Conservation (phyloP, 2,329 filamentous ascomycete genomes). For the Fusarium sp. region DNA sequence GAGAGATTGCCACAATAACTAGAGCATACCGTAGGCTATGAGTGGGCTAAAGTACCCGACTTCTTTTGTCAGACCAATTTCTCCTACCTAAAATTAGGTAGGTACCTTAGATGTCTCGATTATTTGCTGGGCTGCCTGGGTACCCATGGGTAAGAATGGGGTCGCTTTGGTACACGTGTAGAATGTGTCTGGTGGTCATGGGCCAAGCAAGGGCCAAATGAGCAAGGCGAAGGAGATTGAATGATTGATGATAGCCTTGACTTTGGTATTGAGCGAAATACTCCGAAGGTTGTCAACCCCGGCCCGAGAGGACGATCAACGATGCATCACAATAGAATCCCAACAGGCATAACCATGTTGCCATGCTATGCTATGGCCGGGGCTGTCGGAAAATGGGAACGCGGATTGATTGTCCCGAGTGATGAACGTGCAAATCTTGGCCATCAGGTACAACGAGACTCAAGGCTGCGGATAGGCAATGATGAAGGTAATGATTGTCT, state of each 20-base stretch:
- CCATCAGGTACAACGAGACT: constrained; percentile 33
- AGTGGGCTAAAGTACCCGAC: too few species aligned
- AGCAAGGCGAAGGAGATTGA: constrained; percentile 24
- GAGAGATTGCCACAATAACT: too few species aligned
- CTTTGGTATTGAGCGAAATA: constrained; percentile 33
- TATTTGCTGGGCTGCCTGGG: constrained; percentile 3
- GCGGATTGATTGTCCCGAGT: constrained; percentile 27
- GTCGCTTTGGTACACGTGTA: constrained; percentile 35
- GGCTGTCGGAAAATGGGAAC: constrained; percentile 27
- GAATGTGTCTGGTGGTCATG: constrained; percentile 21
- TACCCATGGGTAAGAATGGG: constrained; percentile 29
- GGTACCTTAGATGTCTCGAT: too few species aligned
- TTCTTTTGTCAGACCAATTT: too few species aligned
- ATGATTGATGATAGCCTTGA: constrained; percentile 17
- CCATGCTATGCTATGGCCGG: constrained; percentile 24
- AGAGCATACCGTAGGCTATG: too few species aligned
- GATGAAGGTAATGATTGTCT: constrained; percentile 24
- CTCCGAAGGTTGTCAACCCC: constrained; percentile 41
- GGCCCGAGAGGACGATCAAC: constrained; percentile 29
- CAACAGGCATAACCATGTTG: constrained; percentile 21
- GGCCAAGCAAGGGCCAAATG: constrained; percentile 18
- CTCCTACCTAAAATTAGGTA: too few species aligned
- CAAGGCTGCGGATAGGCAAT: constrained; percentile 16
- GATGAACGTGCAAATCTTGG: constrained; percentile 31
- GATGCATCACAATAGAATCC: constrained; percentile 32